Conservation (phyloP, 768 basidiomycete genomes). For the Lepiota venenata region DNA sequence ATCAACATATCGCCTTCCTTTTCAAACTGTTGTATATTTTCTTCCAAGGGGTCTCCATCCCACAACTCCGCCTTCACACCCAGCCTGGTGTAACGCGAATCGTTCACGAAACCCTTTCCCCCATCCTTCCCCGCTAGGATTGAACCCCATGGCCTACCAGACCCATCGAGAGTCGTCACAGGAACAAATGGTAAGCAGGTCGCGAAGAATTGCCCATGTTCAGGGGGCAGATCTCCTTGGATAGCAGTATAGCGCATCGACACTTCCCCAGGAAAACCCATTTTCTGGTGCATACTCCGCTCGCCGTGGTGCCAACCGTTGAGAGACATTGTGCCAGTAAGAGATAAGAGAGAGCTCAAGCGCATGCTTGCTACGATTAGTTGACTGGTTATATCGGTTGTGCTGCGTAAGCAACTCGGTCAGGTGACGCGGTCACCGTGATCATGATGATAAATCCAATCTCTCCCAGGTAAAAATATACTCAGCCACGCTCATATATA, state of each 20-base stretch:
- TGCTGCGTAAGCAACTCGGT: background rate
- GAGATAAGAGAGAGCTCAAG: background rate
- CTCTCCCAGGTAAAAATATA: no score
- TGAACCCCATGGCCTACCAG: constrained; percentile 56
- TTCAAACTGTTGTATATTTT: constrained; percentile 26
- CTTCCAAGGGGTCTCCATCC: constrained; percentile 53
- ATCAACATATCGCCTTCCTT: constrained; percentile 29
- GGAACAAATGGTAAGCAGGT: constrained; percentile 52
- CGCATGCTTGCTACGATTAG: no score
- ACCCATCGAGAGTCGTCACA: constrained; percentile 48
- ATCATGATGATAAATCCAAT: no score
- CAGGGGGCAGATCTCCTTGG: constrained; percentile 41
- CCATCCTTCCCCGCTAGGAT: constrained; percentile 46
- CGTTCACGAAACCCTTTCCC: constrained; percentile 40
- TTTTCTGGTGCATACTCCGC: constrained; percentile 42
- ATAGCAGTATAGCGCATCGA: constrained; percentile 30
- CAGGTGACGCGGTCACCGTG: no score
- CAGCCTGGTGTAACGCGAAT: constrained; percentile 33
- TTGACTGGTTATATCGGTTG: background rate
- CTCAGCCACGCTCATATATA: no score
- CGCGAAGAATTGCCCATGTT: constrained; percentile 49
- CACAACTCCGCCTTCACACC: constrained; percentile 39
- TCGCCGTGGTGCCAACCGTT: constrained; percentile 54
- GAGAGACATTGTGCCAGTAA: constrained; percentile 21
- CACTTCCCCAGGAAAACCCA: constrained; percentile 36